These are phyloP conservation scores for Centella asiatica DNA, from an alignment of 129 eudicot species.

Conservation along the genomic window DNA sequence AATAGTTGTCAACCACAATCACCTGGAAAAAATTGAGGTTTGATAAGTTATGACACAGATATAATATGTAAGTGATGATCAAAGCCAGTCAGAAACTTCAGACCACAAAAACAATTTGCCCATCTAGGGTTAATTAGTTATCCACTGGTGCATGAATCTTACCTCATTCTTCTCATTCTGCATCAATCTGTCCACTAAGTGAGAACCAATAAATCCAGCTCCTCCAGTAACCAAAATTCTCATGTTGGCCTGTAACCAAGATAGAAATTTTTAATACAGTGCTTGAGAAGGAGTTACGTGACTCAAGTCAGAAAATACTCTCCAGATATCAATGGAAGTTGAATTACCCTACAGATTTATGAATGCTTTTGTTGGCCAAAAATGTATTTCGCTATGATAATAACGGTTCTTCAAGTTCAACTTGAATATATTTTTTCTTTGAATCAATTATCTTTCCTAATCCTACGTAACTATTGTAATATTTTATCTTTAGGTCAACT, in stretches of 20 bases:
- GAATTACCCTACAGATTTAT: neutral
- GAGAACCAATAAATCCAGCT: slow-evolving; percentile 93
- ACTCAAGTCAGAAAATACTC: neutral
- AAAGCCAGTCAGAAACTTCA: slow-evolving; percentile 10
- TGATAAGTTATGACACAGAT: slow-evolving; percentile 5
- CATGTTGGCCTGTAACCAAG: slow-evolving; percentile 63
- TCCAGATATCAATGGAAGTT: neutral
- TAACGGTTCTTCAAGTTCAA: no score
- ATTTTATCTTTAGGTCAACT: no score
- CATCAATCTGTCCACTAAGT: slow-evolving; percentile 79
- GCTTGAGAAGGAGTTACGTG: neutral
- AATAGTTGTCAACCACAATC: slow-evolving; percentile 78
- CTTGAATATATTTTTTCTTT: no score
- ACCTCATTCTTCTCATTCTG: slow-evolving; percentile 86
- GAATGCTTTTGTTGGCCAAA: neutral
- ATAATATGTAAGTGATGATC: neutral
- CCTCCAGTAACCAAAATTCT: slow-evolving; percentile 89
- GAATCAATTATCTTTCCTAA: no score
- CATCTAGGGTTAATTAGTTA: neutral
- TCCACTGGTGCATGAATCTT: neutral
- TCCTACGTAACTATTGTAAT: no score
- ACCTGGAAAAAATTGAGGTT: no score
- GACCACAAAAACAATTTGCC: neutral
- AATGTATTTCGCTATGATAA: no score
- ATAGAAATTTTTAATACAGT: neutral